These are phyloP conservation scores for Limonium bicolor DNA, from an alignment of 148 eudicot genomes.

Conservation along the genomic window DNA sequence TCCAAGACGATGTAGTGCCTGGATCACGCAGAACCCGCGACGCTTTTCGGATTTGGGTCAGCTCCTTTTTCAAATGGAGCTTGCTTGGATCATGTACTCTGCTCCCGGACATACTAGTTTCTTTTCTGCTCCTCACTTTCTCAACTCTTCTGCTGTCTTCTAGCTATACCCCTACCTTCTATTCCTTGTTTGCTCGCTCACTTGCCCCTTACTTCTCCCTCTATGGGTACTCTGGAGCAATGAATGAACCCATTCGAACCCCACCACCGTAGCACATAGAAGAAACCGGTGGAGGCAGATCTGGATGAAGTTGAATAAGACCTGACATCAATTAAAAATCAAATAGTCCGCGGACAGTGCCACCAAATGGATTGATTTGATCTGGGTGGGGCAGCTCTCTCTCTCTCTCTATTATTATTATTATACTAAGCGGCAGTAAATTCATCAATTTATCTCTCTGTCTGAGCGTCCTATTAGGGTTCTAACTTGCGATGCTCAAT, in stretches of 20 bases:
- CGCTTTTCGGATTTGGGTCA: constrained; percentile 90
- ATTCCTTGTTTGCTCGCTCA: too few species aligned
- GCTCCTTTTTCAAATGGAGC: constrained; percentile 81
- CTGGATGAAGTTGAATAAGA: not conserved
- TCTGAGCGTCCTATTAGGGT: not conserved
- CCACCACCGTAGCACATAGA: not conserved
- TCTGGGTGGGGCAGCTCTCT: too few species aligned
- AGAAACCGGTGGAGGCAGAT: not conserved
- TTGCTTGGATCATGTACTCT: constrained; percentile 71
- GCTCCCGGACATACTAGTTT: constrained; percentile 18
- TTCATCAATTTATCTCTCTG: constrained; percentile 1
- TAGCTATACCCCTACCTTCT: not conserved
- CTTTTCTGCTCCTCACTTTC: not conserved
- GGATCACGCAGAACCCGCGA: constrained; percentile 75
- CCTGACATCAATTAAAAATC: not conserved
- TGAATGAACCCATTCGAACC: constrained; percentile 1
- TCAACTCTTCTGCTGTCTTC: not conserved
- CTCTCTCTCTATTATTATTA: too few species aligned
- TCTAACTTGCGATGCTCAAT: constrained; percentile 1
- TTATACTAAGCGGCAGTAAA: too few species aligned
- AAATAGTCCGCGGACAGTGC: not conserved
- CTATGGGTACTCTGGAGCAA: too few species aligned
- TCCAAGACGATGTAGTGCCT: constrained; percentile 85
- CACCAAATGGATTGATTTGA: too few species aligned
- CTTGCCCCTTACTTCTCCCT: too few species aligned